A percentile compares a stretch with the other conserved stretches of the same genome.
phyloP scores from a whole-genome alignment of 495 filamentous ascomycete species.

The Aspergillus sparsus region DNA sequence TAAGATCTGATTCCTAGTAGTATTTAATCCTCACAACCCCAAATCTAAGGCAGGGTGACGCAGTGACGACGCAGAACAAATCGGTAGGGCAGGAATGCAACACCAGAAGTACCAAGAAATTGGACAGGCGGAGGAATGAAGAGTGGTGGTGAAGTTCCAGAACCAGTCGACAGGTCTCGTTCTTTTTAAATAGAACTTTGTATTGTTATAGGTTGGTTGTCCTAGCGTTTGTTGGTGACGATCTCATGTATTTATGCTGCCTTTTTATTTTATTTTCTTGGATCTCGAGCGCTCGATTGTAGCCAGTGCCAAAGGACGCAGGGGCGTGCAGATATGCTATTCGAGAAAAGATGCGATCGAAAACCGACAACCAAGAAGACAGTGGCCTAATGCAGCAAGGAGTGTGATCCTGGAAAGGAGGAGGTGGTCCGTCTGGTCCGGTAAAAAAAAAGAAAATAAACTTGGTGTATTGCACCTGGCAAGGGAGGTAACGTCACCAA shows the following conservation, averaged over 20 bases:
- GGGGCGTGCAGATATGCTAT: conserved; percentile 12
- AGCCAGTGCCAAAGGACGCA: conserved; percentile 6
- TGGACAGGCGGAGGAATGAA: conserved; percentile 22
- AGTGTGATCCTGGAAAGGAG: conserved; percentile 45
- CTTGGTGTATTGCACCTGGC: conserved; percentile 40
- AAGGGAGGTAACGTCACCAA: conserved; percentile 38
- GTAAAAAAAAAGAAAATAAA: conserved; percentile 23
- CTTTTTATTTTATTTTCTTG: conserved; percentile 11
- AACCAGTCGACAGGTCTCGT: conserved; percentile 35
- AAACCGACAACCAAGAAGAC: conserved; percentile 28
- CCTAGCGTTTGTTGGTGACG: conserved; percentile 11
- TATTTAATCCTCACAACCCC: conserved; percentile 27
- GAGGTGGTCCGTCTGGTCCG: conserved; percentile 43
- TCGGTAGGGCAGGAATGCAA: conserved; percentile 52
- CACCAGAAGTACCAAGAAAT: conserved; percentile 33
- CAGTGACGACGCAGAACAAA: conserved; percentile 37
- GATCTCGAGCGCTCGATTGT: conserved; percentile 11
- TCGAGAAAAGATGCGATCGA: conserved; percentile 34
- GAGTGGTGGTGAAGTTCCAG: conserved; percentile 19
- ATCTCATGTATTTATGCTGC: background rate
- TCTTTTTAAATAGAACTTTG: conserved; percentile 1
- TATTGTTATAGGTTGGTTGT: conserved; percentile 12
- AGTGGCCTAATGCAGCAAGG: conserved; percentile 39
- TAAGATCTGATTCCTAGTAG: conserved; percentile 48
- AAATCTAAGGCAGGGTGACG: conserved; percentile 32